Base-by-base conservation (phyloP, 1,284 basidiomycete genomes). In the Spongiforma sp. region DNA sequence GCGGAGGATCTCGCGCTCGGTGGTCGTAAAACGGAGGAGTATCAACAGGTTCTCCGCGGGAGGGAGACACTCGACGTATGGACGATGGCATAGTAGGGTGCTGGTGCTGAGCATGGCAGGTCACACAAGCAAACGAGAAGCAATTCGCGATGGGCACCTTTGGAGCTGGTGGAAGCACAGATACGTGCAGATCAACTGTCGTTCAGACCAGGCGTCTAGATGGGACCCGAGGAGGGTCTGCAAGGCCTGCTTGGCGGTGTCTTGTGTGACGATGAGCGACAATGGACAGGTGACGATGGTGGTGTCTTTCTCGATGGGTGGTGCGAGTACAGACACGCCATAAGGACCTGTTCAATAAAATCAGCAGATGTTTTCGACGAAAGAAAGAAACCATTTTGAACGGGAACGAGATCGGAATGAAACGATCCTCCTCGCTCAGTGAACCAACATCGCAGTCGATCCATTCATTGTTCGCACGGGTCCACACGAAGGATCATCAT, bases 251-350 rank as follows among this genome's bases (percentile, higher is more conserved):
- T 77, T 73, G 36, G 88, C 83, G 0, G 82, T 58, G 17, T 83
- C 76, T 2, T 87, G 83, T 0, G 93, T 94, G 63, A 96, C 85
- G 30, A 89, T 86, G 32, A 94, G 80, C 0, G 82, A 78, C 71
- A 94, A 91, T 0, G 95, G 94, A 70, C 91, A 93, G 1, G 89
- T 87, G 24, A 93, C 87, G 59, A 94, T 81, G 9, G 80, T 82
- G 5, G 83, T 80, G 63, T 92, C 87, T 0, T 79, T 68, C 9
- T 78, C 75, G 37, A 95, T 74, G 11, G 79, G 69, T 1, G 75
- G 75, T 1, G 93, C 85, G 62, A 87, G 76, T 48, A 93, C 81
- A 4, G 83, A 83, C 62, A 85, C 81, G 39, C 94, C 93, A 67
- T 80, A 85, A 43, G 75, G 65, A 66, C 79, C 86, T 86, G 57